Base-by-base conservation (phyloP, 176 grass and related monocot genomes). In the Eragrostis nindensis region DNA sequence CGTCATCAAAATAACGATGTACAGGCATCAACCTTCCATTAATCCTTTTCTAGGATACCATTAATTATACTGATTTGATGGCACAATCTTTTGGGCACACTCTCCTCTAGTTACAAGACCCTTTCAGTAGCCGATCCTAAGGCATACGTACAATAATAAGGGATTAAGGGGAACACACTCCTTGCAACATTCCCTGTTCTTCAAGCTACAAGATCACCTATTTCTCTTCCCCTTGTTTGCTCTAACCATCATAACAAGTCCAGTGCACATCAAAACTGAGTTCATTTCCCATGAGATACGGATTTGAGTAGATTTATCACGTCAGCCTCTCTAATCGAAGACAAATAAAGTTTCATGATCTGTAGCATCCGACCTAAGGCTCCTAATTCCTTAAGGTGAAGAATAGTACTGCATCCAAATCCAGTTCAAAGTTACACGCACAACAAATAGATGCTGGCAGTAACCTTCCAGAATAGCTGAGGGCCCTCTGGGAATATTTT, bases 241-340 rank as follows among this genome's bases (percentile, higher is more conserved):
- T 79, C 2, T 25, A 38, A 29, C 36, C 49, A n/a, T 72, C 67
- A 47, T 29, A 66, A 12, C 61, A 71, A 70, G 45, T 56, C 52
- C 71, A 1, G 4, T 26, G 21, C 64, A 57, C 39, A 56, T 55
- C 87, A 71, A 85, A 89, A 89, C 77, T 71, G 87, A 62, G 71
- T 76, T 56, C 74, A 63, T 36, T 89, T 64, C 39, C 82, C 19
- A 10, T 46, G 45, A 64, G 53, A 81, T 67, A 68, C 27, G 30
- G 30, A 68, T 55, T n/a, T 40, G 32, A 32, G 6, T n/a, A 65
- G 11, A 64, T 62, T n/a, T 66, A 65, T 14, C 65, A 40, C 8
- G 46, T 27, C 61, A 43, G 55, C 53, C 39, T 71, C 59, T 85
- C 54, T 42, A 66, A 39, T 16, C 24, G 30, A 76, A 24, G 55